These are phyloP conservation scores for Ustilago hordei DNA, from an alignment of 1,284 basidiomycete species.

Conservation along the genomic window DNA sequence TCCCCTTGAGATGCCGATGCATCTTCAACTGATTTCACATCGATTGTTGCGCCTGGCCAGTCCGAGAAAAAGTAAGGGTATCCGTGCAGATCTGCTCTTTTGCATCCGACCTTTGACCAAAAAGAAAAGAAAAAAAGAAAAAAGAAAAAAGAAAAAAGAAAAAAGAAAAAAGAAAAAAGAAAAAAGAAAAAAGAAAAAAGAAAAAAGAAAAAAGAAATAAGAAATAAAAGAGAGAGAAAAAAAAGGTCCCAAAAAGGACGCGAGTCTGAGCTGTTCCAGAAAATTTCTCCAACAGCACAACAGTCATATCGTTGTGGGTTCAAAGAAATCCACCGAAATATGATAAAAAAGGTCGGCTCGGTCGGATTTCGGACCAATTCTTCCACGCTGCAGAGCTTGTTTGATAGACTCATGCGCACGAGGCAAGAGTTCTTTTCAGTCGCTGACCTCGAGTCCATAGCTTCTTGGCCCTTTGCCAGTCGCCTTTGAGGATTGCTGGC, in stretches of 20 bases:
- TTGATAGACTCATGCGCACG: background rate
- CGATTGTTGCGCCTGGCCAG: conserved; percentile 18
- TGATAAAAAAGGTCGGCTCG: conserved; percentile 11
- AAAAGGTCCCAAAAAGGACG: background rate
- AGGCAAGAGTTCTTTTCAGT: background rate
- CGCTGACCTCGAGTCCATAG: background rate
- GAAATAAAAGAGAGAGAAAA: background rate
- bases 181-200: background rate
- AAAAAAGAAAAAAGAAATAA: too few species aligned
- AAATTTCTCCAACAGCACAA: background rate
- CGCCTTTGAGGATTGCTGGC: background rate
- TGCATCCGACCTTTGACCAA: background rate
- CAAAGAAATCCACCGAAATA: background rate
- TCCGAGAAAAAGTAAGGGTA: conserved; percentile 12
- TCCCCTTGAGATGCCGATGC: too few species aligned
- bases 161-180: too few species aligned
- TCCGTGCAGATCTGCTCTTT: conserved; percentile 21
- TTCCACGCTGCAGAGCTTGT: background rate
- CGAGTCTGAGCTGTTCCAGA: background rate
- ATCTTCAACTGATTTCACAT: conserved; percentile 36
- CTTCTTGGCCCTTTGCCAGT: background rate
- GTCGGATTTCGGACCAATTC: conserved; percentile 36
- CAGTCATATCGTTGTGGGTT: background rate
- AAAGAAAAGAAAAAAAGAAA: background rate
- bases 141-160: background rate